Evolutionary conservation across 352 stramenopile genomes (phyloP).

Genomic region (Plasmopara halstedii): DNA sequence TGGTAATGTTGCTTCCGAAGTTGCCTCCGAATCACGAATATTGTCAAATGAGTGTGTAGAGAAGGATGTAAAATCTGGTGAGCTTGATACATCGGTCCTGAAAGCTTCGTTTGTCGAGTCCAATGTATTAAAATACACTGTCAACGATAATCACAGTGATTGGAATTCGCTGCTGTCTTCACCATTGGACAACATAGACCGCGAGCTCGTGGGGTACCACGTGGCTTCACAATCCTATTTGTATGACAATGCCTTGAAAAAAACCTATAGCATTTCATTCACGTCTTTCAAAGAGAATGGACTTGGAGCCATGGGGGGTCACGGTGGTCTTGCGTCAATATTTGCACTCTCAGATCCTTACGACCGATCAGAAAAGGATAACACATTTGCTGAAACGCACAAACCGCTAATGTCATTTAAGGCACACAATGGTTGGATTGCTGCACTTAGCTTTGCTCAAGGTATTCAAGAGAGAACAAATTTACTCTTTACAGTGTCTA

Average conservation of each 20-base stretch:
- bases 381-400: slow-evolving; percentile 11
- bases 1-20: slow-evolving; percentile 11
- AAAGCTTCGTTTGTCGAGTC: slow-evolving; percentile 28
- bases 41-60: neutral
- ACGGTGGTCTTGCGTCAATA: slow-evolving; percentile 43
- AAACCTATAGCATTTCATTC: slow-evolving; percentile 41
- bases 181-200: neutral
- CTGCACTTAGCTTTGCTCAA: slow-evolving; percentile 31
- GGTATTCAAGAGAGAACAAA: slow-evolving; percentile 22
- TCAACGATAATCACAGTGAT: slow-evolving; percentile 3
- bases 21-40: slow-evolving; percentile 1
- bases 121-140: slow-evolving; percentile 24
- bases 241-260: slow-evolving; percentile 29
- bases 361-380: slow-evolving; percentile 3
- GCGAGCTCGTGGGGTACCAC: slow-evolving; percentile 16
- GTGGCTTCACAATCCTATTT: slow-evolving; percentile 13
- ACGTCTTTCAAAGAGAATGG: slow-evolving; percentile 30
- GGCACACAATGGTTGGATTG: slow-evolving; percentile 46
- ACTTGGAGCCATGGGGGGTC: slow-evolving; percentile 31
- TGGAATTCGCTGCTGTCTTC: neutral
- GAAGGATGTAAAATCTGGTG: neutral
- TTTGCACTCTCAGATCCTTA: slow-evolving; percentile 16
- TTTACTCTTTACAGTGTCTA: slow-evolving; percentile 38
- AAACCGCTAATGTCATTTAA: slow-evolving; percentile 45
- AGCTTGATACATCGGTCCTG: slow-evolving; percentile 5